These are phyloP conservation scores for Ceratocystis variospora DNA, from an alignment of 2,329 filamentous ascomycete species.

Conservation along the genomic window DNA sequence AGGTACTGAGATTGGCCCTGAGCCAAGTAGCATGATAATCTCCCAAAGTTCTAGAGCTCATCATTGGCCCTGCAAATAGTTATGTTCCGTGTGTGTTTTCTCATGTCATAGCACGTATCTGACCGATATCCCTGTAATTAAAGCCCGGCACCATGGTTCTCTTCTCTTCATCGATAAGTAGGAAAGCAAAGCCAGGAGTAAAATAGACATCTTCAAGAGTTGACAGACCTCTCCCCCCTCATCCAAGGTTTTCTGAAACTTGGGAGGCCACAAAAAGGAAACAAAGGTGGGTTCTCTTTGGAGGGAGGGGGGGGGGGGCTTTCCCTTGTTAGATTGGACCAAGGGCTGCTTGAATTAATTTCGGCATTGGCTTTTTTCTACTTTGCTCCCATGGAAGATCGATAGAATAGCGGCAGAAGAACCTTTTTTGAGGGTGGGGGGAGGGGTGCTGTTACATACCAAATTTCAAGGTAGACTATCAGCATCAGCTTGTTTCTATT, in stretches of 20 bases:
- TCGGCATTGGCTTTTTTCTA: background rate
- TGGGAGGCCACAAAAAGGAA: background rate
- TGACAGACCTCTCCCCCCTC: background rate
- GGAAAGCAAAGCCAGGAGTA: background rate
- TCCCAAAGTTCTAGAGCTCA: background rate
- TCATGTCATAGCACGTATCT: background rate
- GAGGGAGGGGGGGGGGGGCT: no score
- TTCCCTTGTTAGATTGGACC: background rate
- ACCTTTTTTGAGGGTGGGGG: background rate
- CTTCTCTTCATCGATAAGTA: no score
- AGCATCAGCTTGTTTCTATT: background rate
- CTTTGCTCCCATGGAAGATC: background rate
- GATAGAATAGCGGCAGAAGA: slow-evolving; percentile 1
- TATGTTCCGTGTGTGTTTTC: background rate
- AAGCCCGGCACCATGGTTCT: background rate
- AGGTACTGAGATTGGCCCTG: background rate
- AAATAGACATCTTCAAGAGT: background rate
- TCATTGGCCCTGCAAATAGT: background rate
- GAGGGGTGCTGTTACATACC: background rate
- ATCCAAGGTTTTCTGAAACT: background rate
- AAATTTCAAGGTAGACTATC: background rate
- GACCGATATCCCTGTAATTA: background rate
- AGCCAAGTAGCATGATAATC: background rate
- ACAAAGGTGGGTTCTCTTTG: background rate
- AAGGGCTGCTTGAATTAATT: background rate